A percentile compares a stretch with the other conserved stretches of the same genome.
phyloP scores from a whole-genome alignment of 805 yeast genomes.

The Candida caryicola region DNA sequence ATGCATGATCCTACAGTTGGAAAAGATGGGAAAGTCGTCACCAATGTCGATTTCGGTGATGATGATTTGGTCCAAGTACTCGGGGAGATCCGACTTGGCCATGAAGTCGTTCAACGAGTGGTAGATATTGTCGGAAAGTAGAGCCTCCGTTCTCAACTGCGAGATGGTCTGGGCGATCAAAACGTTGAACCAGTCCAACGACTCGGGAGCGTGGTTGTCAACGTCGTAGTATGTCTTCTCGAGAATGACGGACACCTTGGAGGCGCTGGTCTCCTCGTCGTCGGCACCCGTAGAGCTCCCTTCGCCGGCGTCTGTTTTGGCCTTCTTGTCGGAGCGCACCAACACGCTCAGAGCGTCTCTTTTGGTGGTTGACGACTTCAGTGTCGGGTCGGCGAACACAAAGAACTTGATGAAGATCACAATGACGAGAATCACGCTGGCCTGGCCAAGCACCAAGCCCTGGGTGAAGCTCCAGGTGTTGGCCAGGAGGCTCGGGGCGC shows the following conservation, averaged over 20 bases:
- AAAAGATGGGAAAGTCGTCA: slow-evolving; percentile 90
- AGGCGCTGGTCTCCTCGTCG: slow-evolving; percentile 16
- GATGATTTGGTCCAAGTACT: slow-evolving; percentile 71
- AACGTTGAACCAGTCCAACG: slow-evolving; percentile 96
- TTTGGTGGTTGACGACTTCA: slow-evolving; percentile 23
- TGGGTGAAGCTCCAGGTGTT: slow-evolving; percentile 67
- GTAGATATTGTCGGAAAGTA: slow-evolving; percentile 78
- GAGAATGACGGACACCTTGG: slow-evolving; percentile 48
- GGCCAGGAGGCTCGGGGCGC: slow-evolving; percentile 10
- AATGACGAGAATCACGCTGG: slow-evolving; percentile 63
- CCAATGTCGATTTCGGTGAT: slow-evolving; percentile 91
- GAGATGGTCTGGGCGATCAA: slow-evolving; percentile 86
- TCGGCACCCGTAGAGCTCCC: slow-evolving; percentile 9
- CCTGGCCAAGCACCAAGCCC: slow-evolving; percentile 70
- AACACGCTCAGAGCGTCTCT: slow-evolving; percentile 31
- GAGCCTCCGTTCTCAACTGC: slow-evolving; percentile 86
- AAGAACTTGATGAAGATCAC: slow-evolving; percentile 70
- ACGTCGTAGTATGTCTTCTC: slow-evolving; percentile 94
- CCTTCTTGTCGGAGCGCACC: slow-evolving; percentile 30
- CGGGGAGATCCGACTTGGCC: slow-evolving; percentile 64
- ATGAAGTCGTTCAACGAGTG: slow-evolving; percentile 72
- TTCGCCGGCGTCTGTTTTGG: slow-evolving; percentile 12
- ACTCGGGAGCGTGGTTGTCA: slow-evolving; percentile 80
- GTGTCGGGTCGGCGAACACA: slow-evolving; percentile 65
- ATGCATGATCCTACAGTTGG: slow-evolving; percentile 81